Percentiles rank a stretch among this genome's conserved stretches.
These are phyloP conservation scores for Bryoglossum gracile DNA, from an alignment of 495 filamentous ascomycete species.

Conservation along the genomic window DNA sequence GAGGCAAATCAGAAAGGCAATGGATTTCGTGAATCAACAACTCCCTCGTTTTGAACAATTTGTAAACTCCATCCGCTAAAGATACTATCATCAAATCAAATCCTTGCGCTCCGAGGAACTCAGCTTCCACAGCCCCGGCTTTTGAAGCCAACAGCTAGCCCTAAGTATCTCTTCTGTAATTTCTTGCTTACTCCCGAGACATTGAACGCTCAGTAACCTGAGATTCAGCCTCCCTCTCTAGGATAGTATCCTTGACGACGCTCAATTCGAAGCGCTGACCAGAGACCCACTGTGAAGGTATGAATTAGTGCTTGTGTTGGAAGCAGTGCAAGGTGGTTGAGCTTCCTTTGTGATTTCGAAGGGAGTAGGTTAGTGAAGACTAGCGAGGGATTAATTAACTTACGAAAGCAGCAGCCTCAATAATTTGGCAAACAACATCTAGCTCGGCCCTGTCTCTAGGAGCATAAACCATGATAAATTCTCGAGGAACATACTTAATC, in stretches of 20 bases:
- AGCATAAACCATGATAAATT: conserved; percentile 69
- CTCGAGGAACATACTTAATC: conserved; percentile 22
- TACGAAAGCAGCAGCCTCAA: conserved; percentile 63
- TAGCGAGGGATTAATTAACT: too few relatives aligned
- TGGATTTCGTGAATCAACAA: background rate
- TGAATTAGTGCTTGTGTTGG: too few relatives aligned
- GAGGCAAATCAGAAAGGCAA: too few relatives aligned
- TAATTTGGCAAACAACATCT: conserved; percentile 58
- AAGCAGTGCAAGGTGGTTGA: too few relatives aligned
- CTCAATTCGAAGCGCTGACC: conserved; percentile 20
- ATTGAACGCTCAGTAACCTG: too few relatives aligned
- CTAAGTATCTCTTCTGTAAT: background rate
- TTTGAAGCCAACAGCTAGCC: background rate
- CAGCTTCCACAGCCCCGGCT: background rate
- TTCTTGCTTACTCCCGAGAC: too few relatives aligned
- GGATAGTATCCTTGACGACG: conserved; percentile 6
- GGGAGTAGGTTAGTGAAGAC: too few relatives aligned
- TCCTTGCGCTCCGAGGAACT: background rate
- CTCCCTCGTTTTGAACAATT: background rate
- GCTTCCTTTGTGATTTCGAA: too few relatives aligned
- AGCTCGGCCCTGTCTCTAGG: conserved; percentile 64
- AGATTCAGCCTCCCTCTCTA: background rate
- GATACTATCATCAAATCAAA: background rate
- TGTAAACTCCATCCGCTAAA: background rate
- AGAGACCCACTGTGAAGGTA: too few relatives aligned